These are phyloP conservation scores for Monosporascus sp. DNA, from an alignment of 2,329 filamentous ascomycete genomes.

Conservation along the genomic window DNA sequence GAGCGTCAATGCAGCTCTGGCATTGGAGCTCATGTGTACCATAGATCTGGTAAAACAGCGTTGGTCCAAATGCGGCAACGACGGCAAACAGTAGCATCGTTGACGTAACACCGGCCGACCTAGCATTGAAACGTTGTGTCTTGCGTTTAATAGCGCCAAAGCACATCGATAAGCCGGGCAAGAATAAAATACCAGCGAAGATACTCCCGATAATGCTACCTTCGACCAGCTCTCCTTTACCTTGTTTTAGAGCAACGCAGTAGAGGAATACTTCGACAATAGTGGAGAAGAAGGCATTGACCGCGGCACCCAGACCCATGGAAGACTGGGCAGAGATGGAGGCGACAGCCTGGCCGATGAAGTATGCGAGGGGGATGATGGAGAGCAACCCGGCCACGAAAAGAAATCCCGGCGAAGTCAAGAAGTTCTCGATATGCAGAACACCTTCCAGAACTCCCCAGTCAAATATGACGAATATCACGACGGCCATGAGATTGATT, in stretches of 20 bases:
- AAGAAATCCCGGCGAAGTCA: slow-evolving; percentile 80
- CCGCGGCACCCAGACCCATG: slow-evolving; percentile 93
- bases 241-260: slow-evolving; percentile 86
- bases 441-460: slow-evolving; percentile 71
- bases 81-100: slow-evolving; percentile 97
- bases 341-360: slow-evolving; percentile 96
- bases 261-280: slow-evolving; percentile 97
- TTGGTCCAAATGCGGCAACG: slow-evolving; percentile 91
- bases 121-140: slow-evolving; percentile 96
- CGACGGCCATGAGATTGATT: slow-evolving; percentile 91
- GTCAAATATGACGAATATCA: slow-evolving; percentile 92
- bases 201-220: slow-evolving; percentile 97
- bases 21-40: slow-evolving; percentile 95
- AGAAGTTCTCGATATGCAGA: slow-evolving; percentile 62
- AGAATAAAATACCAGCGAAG: slow-evolving; percentile 90
- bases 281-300: slow-evolving; percentile 98
- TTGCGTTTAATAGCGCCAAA: slow-evolving; percentile 97
- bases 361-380: slow-evolving; percentile 95
- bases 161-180: slow-evolving; percentile 96
- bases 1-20: slow-evolving; percentile 53
- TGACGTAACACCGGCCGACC: slow-evolving; percentile 91
- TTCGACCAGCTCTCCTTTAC: slow-evolving; percentile 89
- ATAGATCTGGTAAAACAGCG: slow-evolving; percentile 97
- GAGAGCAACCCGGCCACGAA: slow-evolving; percentile 82
- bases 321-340: slow-evolving; percentile 98